phyloP scores from a whole-genome alignment of 192 early-diverging fungal species.

The Coemansia aciculifera region DNA sequence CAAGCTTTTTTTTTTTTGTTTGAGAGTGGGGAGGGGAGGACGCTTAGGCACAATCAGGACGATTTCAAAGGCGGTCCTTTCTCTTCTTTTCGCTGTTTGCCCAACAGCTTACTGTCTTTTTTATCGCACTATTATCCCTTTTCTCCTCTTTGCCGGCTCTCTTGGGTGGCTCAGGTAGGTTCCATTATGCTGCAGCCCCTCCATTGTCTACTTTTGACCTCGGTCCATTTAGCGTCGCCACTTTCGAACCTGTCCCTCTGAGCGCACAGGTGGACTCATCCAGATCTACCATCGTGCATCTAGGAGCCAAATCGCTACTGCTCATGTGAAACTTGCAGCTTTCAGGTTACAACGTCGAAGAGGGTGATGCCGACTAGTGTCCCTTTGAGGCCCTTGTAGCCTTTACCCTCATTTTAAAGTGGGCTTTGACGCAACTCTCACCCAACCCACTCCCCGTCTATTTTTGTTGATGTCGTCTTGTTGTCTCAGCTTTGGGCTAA shows the following conservation, averaged over 20 bases:
- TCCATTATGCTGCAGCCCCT: conserved; percentile 1
- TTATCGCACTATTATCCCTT: background rate
- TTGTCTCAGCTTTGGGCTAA: background rate
- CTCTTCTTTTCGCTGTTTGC: background rate
- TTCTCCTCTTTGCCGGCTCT: background rate
- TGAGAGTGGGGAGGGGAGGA: background rate
- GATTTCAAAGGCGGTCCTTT: background rate
- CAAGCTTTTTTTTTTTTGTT: background rate
- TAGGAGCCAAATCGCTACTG: background rate
- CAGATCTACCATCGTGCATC: background rate
- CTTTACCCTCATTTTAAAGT: background rate
- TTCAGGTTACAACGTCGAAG: background rate
- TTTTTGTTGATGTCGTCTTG: conserved; percentile 6
- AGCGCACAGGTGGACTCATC: background rate
- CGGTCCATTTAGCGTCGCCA: conserved; percentile 1
- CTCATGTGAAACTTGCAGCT: conserved; percentile 10
- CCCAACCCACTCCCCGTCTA: background rate
- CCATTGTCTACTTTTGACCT: background rate
- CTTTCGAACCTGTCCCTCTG: background rate
- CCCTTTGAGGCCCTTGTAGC: background rate
- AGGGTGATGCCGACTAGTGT: background rate
- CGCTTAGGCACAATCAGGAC: background rate
- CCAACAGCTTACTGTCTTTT: conserved; percentile 5
- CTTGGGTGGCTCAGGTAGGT: conserved; percentile 7
- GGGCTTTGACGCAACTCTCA: background rate